Base-by-base conservation (phyloP, 2,329 filamentous ascomycete genomes). In the Blumeria hordei region DNA sequence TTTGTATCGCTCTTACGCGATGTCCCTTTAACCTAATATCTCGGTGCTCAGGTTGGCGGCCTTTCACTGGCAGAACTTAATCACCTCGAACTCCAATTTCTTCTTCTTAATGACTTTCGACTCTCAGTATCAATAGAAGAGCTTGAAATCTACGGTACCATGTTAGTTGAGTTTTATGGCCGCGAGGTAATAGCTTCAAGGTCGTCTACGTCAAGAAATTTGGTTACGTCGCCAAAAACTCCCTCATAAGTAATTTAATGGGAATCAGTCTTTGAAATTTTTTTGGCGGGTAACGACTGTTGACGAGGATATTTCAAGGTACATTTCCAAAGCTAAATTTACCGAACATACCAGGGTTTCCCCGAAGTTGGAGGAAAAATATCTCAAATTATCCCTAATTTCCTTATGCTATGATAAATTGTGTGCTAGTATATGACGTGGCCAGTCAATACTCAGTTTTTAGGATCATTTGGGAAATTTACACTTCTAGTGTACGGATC, bases 161-260 rank as follows among this genome's bases (percentile, higher is more conserved):
- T 96, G 90, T 74, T 98, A 11, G 92, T 98, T 14, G 90, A 96
- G 64, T 98, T 96, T 64, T 98, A 96, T 64, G 90, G 88, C 0
- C 76, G 90, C 55, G 92, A 98, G 67, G 82, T 95, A 14, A 77
- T 94, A 32, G 18, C 14, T 43, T 16, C 14, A 43, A 43, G 18
- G 39, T 16, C 21, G 21, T 28, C 21, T 28, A 28, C 21, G 21
- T 28, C 21, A 28, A 28, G 21, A 28, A 28, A 28, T 28, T 28
- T 28, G 21, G 21, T 28, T 28, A 28, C 59, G 14, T 58, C 58
- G 9, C 41, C 57, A n/a, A 57, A 62, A 41, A 62, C 60, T 59
- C 57, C 60, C 12, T 64, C 63, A 54, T 28, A 10, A 47, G 33
- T 47, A 8, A 28, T 32, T 47, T 28, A 6, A 6, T 28, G 4